Evolutionary conservation across 495 filamentous ascomycete genomes (phyloP).

Genomic region (Haplographium delicatum): DNA sequence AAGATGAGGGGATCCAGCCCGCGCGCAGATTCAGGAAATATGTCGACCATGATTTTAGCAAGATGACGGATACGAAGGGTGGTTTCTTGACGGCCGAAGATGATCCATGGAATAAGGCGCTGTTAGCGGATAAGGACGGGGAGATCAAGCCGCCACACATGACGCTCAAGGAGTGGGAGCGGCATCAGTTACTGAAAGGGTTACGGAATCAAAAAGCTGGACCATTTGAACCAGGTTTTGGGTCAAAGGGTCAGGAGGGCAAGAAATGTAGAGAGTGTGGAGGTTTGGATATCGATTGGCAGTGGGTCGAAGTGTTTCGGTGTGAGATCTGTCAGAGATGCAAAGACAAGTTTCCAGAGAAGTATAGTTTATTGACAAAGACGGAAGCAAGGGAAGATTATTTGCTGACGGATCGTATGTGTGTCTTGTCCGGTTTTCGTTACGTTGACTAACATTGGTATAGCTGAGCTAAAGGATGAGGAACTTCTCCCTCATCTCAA

Average conservation of each 20-base stretch:
- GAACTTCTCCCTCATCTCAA: constrained; percentile 83
- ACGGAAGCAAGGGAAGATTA: constrained; percentile 96
- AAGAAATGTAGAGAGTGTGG: constrained; percentile 81
- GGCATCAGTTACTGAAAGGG: constrained; percentile 62
- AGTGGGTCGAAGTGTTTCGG: constrained; percentile 78
- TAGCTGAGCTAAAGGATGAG: constrained; percentile 78
- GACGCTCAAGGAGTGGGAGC: constrained; percentile 90
- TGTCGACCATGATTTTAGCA: constrained; percentile 94
- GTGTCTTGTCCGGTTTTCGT: not conserved
- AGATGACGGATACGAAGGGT: constrained; percentile 97
- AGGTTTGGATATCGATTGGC: constrained; percentile 84
- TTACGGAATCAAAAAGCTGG: constrained; percentile 70
- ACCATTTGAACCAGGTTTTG: constrained; percentile 81
- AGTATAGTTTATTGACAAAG: constrained; percentile 91
- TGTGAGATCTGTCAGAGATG: constrained; percentile 68
- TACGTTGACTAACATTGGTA: not conserved
- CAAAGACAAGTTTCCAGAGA: constrained; percentile 85
- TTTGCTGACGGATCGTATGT: constrained; percentile 84
- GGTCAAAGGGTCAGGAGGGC: constrained; percentile 55
- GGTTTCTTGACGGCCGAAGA: constrained; percentile 85
- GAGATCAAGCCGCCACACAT: constrained; percentile 83
- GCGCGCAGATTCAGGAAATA: constrained; percentile 83
- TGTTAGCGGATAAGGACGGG: constrained; percentile 47
- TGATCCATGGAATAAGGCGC: constrained; percentile 79
- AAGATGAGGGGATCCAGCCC: constrained; percentile 56